Conservation (phyloP, 2,329 filamentous ascomycete species). For the Cryphonectria parasitica region DNA sequence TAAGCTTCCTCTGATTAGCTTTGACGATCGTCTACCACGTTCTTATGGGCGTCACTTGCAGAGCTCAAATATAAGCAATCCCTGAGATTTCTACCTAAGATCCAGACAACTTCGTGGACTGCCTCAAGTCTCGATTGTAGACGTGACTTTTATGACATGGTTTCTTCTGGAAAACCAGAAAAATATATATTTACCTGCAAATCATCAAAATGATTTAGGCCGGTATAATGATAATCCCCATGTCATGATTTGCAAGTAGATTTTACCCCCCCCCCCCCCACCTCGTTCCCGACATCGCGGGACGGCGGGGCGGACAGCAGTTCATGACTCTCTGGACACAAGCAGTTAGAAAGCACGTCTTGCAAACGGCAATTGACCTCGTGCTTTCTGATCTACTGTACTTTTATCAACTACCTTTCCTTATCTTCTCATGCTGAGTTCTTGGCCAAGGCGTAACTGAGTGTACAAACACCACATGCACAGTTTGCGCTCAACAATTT, state of each 20-base stretch:
- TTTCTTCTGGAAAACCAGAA: background rate
- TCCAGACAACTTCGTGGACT: background rate
- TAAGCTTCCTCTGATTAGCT: background rate
- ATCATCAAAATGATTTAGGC: background rate
- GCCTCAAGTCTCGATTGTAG: background rate
- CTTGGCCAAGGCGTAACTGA: background rate
- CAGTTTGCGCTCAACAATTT: background rate
- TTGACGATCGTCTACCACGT: background rate
- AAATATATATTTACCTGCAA: background rate
- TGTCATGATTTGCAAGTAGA: background rate
- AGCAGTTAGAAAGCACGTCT: background rate
- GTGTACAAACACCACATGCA: background rate
- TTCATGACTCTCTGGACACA: constrained; percentile 1
- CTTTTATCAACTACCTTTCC: background rate
- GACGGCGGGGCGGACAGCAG: constrained; percentile 12
- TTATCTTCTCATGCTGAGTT: background rate
- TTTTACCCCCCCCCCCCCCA: background rate
- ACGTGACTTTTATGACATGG: background rate
- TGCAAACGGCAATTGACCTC: constrained; percentile 2
- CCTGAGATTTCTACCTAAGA: too few species aligned
- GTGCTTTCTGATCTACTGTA: background rate
- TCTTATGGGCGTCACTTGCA: background rate
- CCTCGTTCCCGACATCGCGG: constrained; percentile 13
- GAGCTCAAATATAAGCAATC: background rate
- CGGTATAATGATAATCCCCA: constrained; percentile 15